A percentile compares a stretch with the other conserved stretches of the same genome.
Evolutionary conservation across 768 basidiomycete species (phyloP).

Genomic region (Boletus edulis): DNA sequence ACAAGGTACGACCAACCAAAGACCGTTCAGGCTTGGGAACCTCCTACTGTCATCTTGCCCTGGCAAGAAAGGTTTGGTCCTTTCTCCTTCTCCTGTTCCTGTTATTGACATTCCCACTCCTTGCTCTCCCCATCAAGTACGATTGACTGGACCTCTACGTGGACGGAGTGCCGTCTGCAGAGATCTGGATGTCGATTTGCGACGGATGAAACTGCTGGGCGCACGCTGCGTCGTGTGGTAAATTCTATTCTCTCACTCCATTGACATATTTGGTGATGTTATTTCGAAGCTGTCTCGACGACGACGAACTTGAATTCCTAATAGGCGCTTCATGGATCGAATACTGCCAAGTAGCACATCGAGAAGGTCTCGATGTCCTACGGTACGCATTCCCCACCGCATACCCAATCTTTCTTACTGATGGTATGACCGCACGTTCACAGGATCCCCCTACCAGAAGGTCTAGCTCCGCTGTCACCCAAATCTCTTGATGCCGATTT

Average conservation of each 20-base stretch:
- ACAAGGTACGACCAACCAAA: slow-evolving; percentile 8
- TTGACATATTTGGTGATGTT: background rate
- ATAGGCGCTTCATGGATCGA: slow-evolving; percentile 79
- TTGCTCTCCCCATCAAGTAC: slow-evolving; percentile 41
- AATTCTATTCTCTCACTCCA: background rate
- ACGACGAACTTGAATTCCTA: slow-evolving; percentile 77
- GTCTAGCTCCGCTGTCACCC: slow-evolving; percentile 67
- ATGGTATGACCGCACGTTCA: background rate
- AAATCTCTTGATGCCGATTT: slow-evolving; percentile 65
- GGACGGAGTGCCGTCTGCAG: slow-evolving; percentile 83
- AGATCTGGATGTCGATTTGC: slow-evolving; percentile 74
- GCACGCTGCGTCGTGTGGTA: slow-evolving; percentile 85
- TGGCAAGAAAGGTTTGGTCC: slow-evolving; percentile 77
- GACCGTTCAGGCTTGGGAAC: slow-evolving; percentile 64
- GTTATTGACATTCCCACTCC: background rate
- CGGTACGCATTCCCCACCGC: slow-evolving; percentile 43
- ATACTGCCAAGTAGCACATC: slow-evolving; percentile 61
- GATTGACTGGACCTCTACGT: slow-evolving; percentile 69
- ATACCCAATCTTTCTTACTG: background rate
- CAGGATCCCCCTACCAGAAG: slow-evolving; percentile 88
- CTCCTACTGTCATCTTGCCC: slow-evolving; percentile 88
- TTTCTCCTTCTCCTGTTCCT: background rate
- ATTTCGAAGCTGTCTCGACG: slow-evolving; percentile 70
- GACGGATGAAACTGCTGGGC: slow-evolving; percentile 67
- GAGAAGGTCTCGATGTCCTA: slow-evolving; percentile 74